Evolutionary conservation across 129 eudicot genomes (phyloP).

Genomic region (Glebionis coronaria): DNA sequence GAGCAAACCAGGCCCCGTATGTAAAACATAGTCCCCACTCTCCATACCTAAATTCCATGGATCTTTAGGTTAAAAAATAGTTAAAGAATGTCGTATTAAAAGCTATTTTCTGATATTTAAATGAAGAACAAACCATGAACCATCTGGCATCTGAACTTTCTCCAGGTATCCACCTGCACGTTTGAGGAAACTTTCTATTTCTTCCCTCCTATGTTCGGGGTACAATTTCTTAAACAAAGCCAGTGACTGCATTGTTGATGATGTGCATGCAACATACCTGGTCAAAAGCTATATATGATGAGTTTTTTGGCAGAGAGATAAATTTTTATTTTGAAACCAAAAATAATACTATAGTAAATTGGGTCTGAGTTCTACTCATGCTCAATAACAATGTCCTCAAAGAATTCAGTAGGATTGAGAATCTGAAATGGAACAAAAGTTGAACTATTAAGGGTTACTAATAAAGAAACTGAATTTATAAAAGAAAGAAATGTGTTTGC

Average conservation of each 20-base stretch:
- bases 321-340: not conserved
- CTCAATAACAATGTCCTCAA: constrained; percentile 69
- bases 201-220: constrained; percentile 51
- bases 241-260: constrained; percentile 56
- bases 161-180: constrained; percentile 47
- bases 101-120: not conserved
- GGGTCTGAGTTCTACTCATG: constrained; percentile 35
- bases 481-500: not conserved
- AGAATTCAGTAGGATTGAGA: constrained; percentile 76
- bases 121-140: constrained; percentile 56
- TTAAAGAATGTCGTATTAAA: not conserved
- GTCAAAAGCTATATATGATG: too few species aligned
- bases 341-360: not conserved
- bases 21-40: constrained; percentile 78
- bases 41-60: constrained; percentile 49
- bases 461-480: not conserved
- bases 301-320: not conserved
- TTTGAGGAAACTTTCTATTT: constrained; percentile 43
- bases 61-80: not conserved
- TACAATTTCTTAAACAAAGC: constrained; percentile 50
- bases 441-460: not conserved
- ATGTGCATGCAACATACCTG: constrained; percentile 64
- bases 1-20: constrained; percentile 58
- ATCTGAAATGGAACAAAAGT: constrained; percentile 32
- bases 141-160: constrained; percentile 59